Base-by-base conservation (phyloP, 495 filamentous ascomycete genomes). In the Penicillium malachiteum region DNA sequence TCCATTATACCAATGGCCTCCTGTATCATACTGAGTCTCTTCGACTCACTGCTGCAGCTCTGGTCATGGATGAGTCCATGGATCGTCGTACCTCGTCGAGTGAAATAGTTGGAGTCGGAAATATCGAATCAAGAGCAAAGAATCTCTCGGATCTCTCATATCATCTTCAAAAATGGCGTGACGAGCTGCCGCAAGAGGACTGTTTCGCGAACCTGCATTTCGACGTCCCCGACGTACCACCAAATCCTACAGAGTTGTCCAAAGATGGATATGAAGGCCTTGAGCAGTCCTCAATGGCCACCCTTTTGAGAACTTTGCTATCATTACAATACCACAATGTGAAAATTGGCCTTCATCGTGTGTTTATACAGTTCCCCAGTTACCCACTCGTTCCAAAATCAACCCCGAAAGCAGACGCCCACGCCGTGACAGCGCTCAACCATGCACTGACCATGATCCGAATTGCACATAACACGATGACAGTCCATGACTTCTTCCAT, bases 241-340 rank as follows among this genome's bases (percentile, higher is more conserved):
- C 13, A 3, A 31, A 34, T 38, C 39, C 42, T 3, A 30, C 6
- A 9, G 41, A 55, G 38, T 12, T 13, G 21, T 5, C 11, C 21
- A 14, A 45, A 13, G 5, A 17, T 7, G 14, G 41, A 44, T 9
- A 14, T 17, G 7, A 21, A 17, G 39, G 46, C 16, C 37, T 45
- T 33, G 51, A 48, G 11, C 45, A n/a, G 44, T 47, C 33, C 17
- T 58, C 39, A 33, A 59, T 52, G 14, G 52, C 50, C 43, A 54
- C 37, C 37, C 58, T 47, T 38, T 53, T 46, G 31, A 58, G 46
- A 13, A 60, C 57, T 33, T 18, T 56, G 41, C 41, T 64, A 34
- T 11, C 44, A 32, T 52, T 72, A 8, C 69, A 68, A 38, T 70
- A 72, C 48, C 66, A 69, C 44, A 57, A 70, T 47, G 55, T 59